Percentiles rank a stretch among this genome's conserved stretches.
phyloP scores from a whole-genome alignment of 495 filamentous ascomycete species.

The Lindgomyces ingoldianus region DNA sequence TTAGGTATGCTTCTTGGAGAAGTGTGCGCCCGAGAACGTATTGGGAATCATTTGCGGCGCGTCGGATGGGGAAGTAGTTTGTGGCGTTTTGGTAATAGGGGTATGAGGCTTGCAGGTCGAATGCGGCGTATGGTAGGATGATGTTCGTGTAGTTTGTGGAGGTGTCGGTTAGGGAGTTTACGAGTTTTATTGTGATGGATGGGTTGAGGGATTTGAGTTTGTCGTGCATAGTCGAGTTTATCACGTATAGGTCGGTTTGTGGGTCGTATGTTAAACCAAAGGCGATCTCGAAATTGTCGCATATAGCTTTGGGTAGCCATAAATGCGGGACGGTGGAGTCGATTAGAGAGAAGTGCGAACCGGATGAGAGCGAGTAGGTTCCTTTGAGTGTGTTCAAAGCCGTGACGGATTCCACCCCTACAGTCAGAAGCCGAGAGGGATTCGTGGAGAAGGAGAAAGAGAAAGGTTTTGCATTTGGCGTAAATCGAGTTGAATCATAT shows the following conservation, averaged over 20 bases:
- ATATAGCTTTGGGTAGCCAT: conserved; percentile 42
- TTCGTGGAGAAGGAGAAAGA: conserved; percentile 34
- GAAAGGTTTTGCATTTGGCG: conserved; percentile 33
- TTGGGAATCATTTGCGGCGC: conserved; percentile 40
- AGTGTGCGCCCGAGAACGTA: conserved; percentile 40
- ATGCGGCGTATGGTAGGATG: conserved; percentile 39
- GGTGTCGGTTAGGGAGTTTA: conserved; percentile 29
- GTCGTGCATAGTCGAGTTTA: conserved; percentile 41
- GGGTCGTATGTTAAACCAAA: conserved; percentile 44
- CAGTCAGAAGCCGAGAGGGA: conserved; percentile 32
- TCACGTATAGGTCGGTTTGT: conserved; percentile 38
- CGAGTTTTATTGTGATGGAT: conserved; percentile 41
- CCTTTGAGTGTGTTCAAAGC: conserved; percentile 34
- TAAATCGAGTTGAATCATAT: conserved; percentile 43
- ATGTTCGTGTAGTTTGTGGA: conserved; percentile 38
- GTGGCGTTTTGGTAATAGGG: conserved; percentile 34
- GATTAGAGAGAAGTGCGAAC: conserved; percentile 36
- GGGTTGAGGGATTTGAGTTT: conserved; percentile 38
- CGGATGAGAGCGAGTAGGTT: conserved; percentile 32
- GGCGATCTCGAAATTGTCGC: conserved; percentile 41
- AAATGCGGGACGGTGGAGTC: conserved; percentile 43
- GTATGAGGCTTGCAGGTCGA: conserved; percentile 39
- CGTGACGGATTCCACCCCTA: conserved; percentile 42
- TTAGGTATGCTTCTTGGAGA: conserved; percentile 43
- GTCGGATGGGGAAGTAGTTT: conserved; percentile 43